Evolutionary conservation across 208 protist species (phyloP).

Genomic region (Trypanosomatidae sp.): DNA sequence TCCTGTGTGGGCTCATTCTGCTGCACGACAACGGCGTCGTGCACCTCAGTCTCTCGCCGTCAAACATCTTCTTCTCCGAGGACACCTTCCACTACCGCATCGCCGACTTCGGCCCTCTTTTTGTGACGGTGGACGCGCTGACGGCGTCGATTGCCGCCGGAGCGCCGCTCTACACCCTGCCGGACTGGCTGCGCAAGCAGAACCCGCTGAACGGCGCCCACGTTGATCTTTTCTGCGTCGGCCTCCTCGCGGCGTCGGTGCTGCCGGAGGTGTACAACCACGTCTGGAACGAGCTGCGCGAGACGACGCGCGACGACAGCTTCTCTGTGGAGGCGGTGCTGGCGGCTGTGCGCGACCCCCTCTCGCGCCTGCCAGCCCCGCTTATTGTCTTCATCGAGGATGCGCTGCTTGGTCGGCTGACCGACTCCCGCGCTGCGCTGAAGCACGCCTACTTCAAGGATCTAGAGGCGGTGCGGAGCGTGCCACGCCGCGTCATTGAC

Average conservation of each 20-base stretch:
- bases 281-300: slow-evolving; percentile 37
- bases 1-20: slow-evolving; percentile 51
- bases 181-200: slow-evolving; percentile 37
- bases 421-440: slow-evolving; percentile 38
- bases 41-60: slow-evolving; percentile 58
- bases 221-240: slow-evolving; percentile 75
- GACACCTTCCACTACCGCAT: slow-evolving; percentile 44
- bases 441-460: slow-evolving; percentile 49
- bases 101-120: slow-evolving; percentile 75
- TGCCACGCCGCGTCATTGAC: slow-evolving; percentile 25
- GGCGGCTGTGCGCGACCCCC: slow-evolving; percentile 17
- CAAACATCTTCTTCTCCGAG: slow-evolving; percentile 73
- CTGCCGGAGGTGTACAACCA: slow-evolving; percentile 44
- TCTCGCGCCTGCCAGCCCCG: slow-evolving; percentile 19
- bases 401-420: slow-evolving; percentile 32
- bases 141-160: slow-evolving; percentile 22
- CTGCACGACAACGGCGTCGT: slow-evolving; percentile 73
- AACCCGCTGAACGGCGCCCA: slow-evolving; percentile 21
- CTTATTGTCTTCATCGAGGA: slow-evolving; percentile 60
- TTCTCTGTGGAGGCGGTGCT: slow-evolving; percentile 35
- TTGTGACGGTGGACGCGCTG: slow-evolving; percentile 55
- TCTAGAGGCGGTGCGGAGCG: not conserved
- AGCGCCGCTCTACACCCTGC: slow-evolving; percentile 48
- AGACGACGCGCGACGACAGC: slow-evolving; percentile 1
- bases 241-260: slow-evolving; percentile 65